Evolutionary conservation across 1,139 yeast genomes (phyloP), one percentile per base, ranked within the genome.

Genomic region (Yueomyces sp.): DNA sequence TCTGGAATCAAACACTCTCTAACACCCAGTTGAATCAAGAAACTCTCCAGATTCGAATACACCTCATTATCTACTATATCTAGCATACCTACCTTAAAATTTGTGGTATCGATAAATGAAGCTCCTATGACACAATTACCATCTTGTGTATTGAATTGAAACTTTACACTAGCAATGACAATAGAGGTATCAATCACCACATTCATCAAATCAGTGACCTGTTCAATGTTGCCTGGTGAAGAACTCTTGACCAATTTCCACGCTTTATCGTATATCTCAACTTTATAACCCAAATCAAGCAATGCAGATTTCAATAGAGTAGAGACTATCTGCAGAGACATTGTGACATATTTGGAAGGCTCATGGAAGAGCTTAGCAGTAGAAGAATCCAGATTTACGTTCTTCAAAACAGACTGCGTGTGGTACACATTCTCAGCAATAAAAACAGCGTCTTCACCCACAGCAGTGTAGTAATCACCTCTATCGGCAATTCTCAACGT

Each of bases 11-110:
- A 63, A 39, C 87, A 81, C 56, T 91, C 98, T 54, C 83, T 84
- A 4, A 87, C 85, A 27, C 95, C 96, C 36, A 87, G 66, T 60
- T 91, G 98, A 50, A 91, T 81, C 44, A 89, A 63, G 42, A 86
- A 70, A 45, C 93, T 80, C 58, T 91, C 97, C 48, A 89, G 64
- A 56, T 89, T 89, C 2, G 95, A 81, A 54, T 74, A 87, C 9
- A 86, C 69, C 41, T 91, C 97, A 54, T 85, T 87, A 59, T 91
- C 98, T 5, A 75, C 75, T 51, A 89, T 85, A 58, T 91, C 95
- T 27, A 81, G 66, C 36, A 87, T 65, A 27, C 89, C 89, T 35
- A 91, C 70, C 31, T 72, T 69, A 47, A 75, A 72, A 44, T 73
- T 70, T 53, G 78, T 77, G 30, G 85, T 75, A 56, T 89, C 95